These are phyloP conservation scores for Lachnellula cervina DNA, from an alignment of 2,329 filamentous ascomycete genomes.

Conservation along the genomic window DNA sequence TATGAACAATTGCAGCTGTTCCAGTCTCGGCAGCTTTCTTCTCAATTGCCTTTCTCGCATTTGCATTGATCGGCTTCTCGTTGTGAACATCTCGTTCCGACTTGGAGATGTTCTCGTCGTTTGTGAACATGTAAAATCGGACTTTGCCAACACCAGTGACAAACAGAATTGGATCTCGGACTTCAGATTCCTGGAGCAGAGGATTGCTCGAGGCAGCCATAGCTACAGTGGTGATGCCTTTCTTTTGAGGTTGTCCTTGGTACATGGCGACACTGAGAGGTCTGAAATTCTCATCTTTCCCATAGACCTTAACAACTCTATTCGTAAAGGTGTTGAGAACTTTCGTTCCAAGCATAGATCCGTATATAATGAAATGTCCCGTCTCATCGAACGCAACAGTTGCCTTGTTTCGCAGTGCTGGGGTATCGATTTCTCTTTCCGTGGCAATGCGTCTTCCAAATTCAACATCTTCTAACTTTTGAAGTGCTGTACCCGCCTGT, in stretches of 20 bases:
- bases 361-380: conserved; percentile 90
- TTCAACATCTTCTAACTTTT: conserved; percentile 83
- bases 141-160: conserved; percentile 80
- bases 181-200: conserved; percentile 84
- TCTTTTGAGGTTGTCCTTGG: conserved; percentile 92
- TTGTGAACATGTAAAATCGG: conserved; percentile 97
- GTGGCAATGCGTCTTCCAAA: conserved; percentile 84
- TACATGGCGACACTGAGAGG: conserved; percentile 81
- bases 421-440: conserved; percentile 78
- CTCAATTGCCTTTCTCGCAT: conserved; percentile 48
- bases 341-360: conserved; percentile 87
- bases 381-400: conserved; percentile 97
- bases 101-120: conserved; percentile 78
- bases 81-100: conserved; percentile 88
- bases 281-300: conserved; percentile 82
- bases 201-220: conserved; percentile 97
- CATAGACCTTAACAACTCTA: conserved; percentile 83
- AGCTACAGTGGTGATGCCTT: conserved; percentile 85
- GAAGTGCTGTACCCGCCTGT: conserved; percentile 77
- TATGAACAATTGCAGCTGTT: conserved; percentile 80
- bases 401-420: conserved; percentile 60
- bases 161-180: conserved; percentile 82
- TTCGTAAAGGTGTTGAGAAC: conserved; percentile 96
- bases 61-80: conserved; percentile 73
- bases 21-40: conserved; percentile 67